Conservation (phyloP, 148 eudicot genomes). For the Fagopyrum esculentum region DNA sequence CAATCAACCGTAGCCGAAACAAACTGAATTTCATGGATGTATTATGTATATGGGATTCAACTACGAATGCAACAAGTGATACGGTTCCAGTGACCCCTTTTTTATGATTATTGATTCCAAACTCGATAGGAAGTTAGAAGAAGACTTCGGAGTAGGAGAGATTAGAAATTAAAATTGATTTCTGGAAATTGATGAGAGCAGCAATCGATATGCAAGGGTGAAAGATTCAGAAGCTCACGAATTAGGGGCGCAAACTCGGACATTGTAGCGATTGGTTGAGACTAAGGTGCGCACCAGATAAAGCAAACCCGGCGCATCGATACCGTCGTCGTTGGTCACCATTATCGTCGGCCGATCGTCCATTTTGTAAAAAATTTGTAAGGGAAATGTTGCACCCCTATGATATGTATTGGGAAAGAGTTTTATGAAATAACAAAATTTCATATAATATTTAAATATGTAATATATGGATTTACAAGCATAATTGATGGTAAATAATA, state of each 20-base stretch:
- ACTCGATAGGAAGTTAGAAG: not conserved
- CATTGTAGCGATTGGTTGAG: constrained; percentile 44
- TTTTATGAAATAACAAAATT: no score
- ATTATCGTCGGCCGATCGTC: constrained; percentile 47
- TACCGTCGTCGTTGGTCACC: constrained; percentile 96
- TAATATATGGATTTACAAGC: no score
- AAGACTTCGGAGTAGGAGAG: not conserved
- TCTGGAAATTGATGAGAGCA: not conserved
- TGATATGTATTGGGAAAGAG: not conserved
- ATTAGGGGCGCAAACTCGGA: constrained; percentile 85
- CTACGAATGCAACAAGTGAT: not conserved
- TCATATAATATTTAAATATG: no score
- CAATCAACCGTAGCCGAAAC: not conserved
- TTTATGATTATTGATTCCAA: not conserved
- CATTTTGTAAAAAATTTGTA: constrained; percentile 19
- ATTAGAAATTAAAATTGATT: not conserved
- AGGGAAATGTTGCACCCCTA: not conserved
- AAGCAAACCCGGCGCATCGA: constrained; percentile 75
- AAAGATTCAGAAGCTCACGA: constrained; percentile 34
- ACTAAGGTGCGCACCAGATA: constrained; percentile 66
- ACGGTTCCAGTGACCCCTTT: not conserved
- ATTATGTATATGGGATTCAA: not conserved
- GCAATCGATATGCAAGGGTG: not conserved
- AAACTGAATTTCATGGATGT: not conserved
- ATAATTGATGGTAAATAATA: no score